phyloP scores from a whole-genome alignment of 1,284 basidiomycete genomes.

The Boletus subluridellus region DNA sequence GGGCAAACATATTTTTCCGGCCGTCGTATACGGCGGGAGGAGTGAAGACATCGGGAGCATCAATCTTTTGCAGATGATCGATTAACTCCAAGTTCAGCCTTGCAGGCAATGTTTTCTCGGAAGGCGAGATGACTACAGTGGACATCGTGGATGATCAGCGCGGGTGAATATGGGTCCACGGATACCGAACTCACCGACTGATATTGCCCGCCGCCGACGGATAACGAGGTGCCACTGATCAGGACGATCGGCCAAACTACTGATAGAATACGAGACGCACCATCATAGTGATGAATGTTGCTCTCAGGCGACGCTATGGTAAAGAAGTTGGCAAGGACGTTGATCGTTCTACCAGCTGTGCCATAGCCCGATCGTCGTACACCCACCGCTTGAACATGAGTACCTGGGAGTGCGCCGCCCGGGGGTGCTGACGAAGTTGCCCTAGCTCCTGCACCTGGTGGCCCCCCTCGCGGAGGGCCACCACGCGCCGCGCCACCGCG shows the following conservation, averaged over 20 bases:
- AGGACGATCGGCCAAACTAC: slow-evolving; percentile 12
- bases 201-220: neutral
- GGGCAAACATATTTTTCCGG: slow-evolving; percentile 69
- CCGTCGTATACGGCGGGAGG: slow-evolving; percentile 71
- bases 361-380: slow-evolving; percentile 65
- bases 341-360: slow-evolving; percentile 47
- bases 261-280: slow-evolving; percentile 41
- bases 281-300: slow-evolving; percentile 72
- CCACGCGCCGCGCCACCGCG: slow-evolving; percentile 27
- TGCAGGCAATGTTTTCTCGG: slow-evolving; percentile 63
- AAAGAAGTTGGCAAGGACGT: slow-evolving; percentile 67
- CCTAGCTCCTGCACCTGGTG: slow-evolving; percentile 33
- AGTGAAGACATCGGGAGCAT: slow-evolving; percentile 59
- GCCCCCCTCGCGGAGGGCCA: slow-evolving; percentile 29
- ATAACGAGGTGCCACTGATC: slow-evolving; percentile 10
- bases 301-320: slow-evolving; percentile 53
- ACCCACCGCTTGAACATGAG: slow-evolving; percentile 56
- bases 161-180: neutral
- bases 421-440: slow-evolving; percentile 33
- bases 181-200: slow-evolving; percentile 53
- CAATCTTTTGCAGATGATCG: slow-evolving; percentile 50
- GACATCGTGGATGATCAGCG: slow-evolving; percentile 14
- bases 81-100: slow-evolving; percentile 67
- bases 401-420: slow-evolving; percentile 32
- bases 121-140: slow-evolving; percentile 53